These are phyloP conservation scores for Astrothelium subdiscretum DNA, from an alignment of 495 filamentous ascomycete species.

Conservation along the genomic window DNA sequence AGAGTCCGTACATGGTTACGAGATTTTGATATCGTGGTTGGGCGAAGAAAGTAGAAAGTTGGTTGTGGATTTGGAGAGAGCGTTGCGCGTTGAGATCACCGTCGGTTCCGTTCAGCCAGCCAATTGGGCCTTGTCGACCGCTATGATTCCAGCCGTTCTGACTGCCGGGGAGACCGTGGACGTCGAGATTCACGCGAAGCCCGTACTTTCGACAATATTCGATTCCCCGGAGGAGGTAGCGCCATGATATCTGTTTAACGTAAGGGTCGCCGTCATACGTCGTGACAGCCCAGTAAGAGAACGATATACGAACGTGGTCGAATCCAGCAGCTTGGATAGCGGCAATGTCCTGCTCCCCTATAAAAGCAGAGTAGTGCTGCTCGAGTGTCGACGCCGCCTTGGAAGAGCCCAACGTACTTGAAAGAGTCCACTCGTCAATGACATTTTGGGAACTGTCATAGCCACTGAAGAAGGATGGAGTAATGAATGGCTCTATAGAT, in stretches of 20 bases:
- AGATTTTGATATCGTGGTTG: slow-evolving; percentile 33
- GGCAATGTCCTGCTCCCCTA: slow-evolving; percentile 68
- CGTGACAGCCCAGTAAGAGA: slow-evolving; percentile 87
- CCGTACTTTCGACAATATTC: slow-evolving; percentile 93
- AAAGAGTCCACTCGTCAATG: slow-evolving; percentile 82
- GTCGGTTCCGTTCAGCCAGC: slow-evolving; percentile 36
- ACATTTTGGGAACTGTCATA: slow-evolving; percentile 53
- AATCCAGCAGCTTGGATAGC: slow-evolving; percentile 82
- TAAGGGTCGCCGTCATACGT: slow-evolving; percentile 84
- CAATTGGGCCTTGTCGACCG: slow-evolving; percentile 50
- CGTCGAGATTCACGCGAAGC: slow-evolving; percentile 84
- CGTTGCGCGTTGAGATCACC: slow-evolving; percentile 30
- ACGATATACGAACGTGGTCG: slow-evolving; percentile 92
- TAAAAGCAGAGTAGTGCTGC: slow-evolving; percentile 80
- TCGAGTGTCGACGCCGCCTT: slow-evolving; percentile 57
- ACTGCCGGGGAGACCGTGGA: slow-evolving; percentile 70
- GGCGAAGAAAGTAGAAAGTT: slow-evolving; percentile 31
- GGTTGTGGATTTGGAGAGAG: slow-evolving; percentile 29
- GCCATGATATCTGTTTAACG: slow-evolving; percentile 76
- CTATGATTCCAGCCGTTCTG: slow-evolving; percentile 80
- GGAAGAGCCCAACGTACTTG: slow-evolving; percentile 49
- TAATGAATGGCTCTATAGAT: slow-evolving; percentile 88
- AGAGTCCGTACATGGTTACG: slow-evolving; percentile 32
- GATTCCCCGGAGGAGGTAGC: slow-evolving; percentile 85
- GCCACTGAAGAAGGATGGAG: slow-evolving; percentile 69